Conservation (phyloP, 139 green algal species). For the Micractinium sp. region DNA sequence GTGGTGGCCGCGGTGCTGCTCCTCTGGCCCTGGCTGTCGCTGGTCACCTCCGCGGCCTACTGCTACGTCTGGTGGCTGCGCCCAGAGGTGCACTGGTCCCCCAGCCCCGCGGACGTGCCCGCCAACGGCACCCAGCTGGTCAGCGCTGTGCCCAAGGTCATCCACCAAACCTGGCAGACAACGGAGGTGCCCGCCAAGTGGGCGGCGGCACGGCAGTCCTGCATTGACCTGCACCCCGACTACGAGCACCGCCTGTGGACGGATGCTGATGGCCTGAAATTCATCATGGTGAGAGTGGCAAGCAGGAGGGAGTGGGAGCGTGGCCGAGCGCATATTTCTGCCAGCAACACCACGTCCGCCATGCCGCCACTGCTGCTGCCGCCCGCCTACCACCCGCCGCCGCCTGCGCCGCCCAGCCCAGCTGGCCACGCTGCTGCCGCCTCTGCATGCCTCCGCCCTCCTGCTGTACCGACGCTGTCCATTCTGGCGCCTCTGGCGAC, state of each 20-base stretch:
- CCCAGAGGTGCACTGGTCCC: conserved; percentile 17
- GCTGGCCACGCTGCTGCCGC: too few relatives aligned
- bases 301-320: background rate
- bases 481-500: too few relatives aligned
- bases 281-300: conserved; percentile 38
- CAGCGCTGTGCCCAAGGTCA: conserved; percentile 50
- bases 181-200: conserved; percentile 53
- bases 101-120: background rate
- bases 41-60: conserved; percentile 27
- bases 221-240: conserved; percentile 56
- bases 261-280: conserved; percentile 45
- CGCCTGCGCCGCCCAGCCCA: too few relatives aligned
- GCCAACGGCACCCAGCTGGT: background rate
- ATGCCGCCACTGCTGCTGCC: too few relatives aligned
- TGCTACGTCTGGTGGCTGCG: conserved; percentile 36
- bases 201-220: conserved; percentile 53
- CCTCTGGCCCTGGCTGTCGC: background rate
- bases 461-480: too few relatives aligned
- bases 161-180: conserved; percentile 70
- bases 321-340: too few relatives aligned
- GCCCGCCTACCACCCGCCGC: too few relatives aligned
- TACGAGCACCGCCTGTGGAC: conserved; percentile 65
- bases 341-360: too few relatives aligned
- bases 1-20: conserved; percentile 13
- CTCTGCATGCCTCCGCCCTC: too few relatives aligned